phyloP scores from a whole-genome alignment of 1,284 basidiomycete genomes.

The Ustilago vetiveriae region DNA sequence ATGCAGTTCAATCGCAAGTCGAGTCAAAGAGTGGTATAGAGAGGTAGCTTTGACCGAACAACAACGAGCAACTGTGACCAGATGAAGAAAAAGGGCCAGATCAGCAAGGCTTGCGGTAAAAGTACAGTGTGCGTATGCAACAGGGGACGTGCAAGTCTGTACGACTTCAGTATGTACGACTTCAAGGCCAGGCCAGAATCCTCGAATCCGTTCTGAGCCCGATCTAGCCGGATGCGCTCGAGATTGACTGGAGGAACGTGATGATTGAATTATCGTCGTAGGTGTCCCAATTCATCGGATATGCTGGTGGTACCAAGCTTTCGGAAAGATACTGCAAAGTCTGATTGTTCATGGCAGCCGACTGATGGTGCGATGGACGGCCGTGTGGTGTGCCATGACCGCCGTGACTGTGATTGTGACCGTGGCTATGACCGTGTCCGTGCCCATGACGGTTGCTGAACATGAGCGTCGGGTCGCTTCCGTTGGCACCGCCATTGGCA shows the following conservation, averaged over 20 bases:
- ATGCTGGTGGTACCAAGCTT: conserved; percentile 40
- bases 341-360: conserved; percentile 8
- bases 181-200: too few relatives aligned
- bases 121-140: background rate
- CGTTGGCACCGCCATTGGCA: background rate
- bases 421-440: background rate
- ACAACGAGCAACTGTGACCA: too few relatives aligned
- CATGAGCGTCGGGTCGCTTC: conserved; percentile 12
- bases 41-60: too few relatives aligned
- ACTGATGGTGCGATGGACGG: conserved; percentile 4
- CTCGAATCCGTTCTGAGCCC: too few relatives aligned
- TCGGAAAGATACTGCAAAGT: conserved; percentile 40
- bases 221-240: conserved; percentile 19
- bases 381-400: conserved; percentile 9
- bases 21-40: too few relatives aligned
- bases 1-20: too few relatives aligned
- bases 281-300: conserved; percentile 49
- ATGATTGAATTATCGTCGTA: conserved; percentile 52
- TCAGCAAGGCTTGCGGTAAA: too few relatives aligned
- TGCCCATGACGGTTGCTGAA: conserved; percentile 15
- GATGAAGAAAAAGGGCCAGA: too few relatives aligned
- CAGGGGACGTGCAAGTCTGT: too few relatives aligned
- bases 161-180: too few relatives aligned
- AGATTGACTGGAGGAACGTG: conserved; percentile 44
- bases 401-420: background rate